phyloP scores from a whole-genome alignment of 164 flowering plant genomes.

The Pachysandra terminalis region DNA sequence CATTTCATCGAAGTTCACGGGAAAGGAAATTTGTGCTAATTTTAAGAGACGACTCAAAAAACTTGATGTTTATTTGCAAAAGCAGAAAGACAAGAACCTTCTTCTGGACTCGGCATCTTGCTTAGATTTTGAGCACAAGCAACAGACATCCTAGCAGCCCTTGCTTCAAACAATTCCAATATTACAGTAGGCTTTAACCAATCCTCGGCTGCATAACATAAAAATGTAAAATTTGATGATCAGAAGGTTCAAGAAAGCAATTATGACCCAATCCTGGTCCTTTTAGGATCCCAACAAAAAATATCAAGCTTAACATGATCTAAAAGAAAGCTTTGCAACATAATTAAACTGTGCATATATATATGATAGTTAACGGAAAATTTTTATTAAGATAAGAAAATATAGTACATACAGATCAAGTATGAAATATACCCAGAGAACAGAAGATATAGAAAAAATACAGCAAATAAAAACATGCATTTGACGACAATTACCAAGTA shows the following conservation, averaged over 20 bases:
- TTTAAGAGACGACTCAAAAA: too few relatives aligned
- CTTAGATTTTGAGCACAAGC: slow-evolving; percentile 71
- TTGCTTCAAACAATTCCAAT: slow-evolving; percentile 86
- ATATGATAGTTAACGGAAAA: too few relatives aligned
- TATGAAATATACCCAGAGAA: too few relatives aligned
- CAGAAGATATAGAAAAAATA: too few relatives aligned
- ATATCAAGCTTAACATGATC: neutral
- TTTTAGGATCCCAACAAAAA: neutral
- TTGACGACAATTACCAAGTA: too few relatives aligned
- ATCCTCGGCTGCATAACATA: slow-evolving; percentile 65
- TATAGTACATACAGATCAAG: too few relatives aligned
- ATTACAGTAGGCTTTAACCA: slow-evolving; percentile 70
- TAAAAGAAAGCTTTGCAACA: too few relatives aligned
- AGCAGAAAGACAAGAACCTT: slow-evolving; percentile 41
- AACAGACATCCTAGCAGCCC: slow-evolving; percentile 79
- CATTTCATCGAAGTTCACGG: neutral
- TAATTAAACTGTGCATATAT: too few relatives aligned
- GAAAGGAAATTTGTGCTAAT: neutral
- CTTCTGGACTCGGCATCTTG: slow-evolving; percentile 68
- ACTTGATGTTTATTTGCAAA: too few relatives aligned
- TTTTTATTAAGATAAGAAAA: too few relatives aligned
- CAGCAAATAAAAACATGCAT: too few relatives aligned
- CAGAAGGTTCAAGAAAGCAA: neutral
- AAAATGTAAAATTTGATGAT: neutral
- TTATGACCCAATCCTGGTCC: neutral